These are phyloP conservation scores for Talaromyces piceae DNA, from an alignment of 2,329 filamentous ascomycete species.

Conservation along the genomic window DNA sequence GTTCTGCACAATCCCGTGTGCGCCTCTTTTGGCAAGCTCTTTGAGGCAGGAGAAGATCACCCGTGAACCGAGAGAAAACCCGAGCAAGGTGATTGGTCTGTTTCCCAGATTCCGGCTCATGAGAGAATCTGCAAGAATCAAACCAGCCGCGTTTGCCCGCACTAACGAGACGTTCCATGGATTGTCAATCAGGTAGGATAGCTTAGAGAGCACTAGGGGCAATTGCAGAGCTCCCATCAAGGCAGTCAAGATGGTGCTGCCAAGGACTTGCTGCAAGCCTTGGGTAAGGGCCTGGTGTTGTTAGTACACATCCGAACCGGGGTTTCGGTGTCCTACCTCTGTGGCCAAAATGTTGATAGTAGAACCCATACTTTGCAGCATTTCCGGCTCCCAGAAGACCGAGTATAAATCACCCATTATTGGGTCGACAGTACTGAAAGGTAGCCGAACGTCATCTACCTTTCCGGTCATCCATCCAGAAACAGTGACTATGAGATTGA, in stretches of 20 bases:
- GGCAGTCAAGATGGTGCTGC: slow-evolving; percentile 76
- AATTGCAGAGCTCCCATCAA: slow-evolving; percentile 90
- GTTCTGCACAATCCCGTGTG: slow-evolving; percentile 83
- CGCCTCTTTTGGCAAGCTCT: slow-evolving; percentile 77
- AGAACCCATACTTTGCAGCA: slow-evolving; percentile 95
- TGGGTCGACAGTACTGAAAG: slow-evolving; percentile 92
- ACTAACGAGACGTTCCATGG: slow-evolving; percentile 97
- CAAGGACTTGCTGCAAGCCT: slow-evolving; percentile 90
- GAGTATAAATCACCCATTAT: slow-evolving; percentile 99
- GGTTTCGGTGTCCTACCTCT: slow-evolving; percentile 55
- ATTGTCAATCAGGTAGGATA: slow-evolving; percentile 95
- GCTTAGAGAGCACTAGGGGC: slow-evolving; percentile 86
- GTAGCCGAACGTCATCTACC: slow-evolving; percentile 88
- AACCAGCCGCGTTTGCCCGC: slow-evolving; percentile 76
- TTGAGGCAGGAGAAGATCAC: slow-evolving; percentile 88
- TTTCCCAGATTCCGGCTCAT: slow-evolving; percentile 87
- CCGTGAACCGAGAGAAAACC: slow-evolving; percentile 85
- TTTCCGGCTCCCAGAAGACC: slow-evolving; percentile 94
- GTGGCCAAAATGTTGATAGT: slow-evolving; percentile 98
- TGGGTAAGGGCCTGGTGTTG: slow-evolving; percentile 74
- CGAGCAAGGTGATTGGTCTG: slow-evolving; percentile 83
- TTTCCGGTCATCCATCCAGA: slow-evolving; percentile 99
- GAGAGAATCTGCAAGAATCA: slow-evolving; percentile 89
- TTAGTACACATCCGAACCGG: background rate
- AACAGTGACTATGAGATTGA: slow-evolving; percentile 91